phyloP scores from a whole-genome alignment of 2,329 filamentous ascomycete genomes.

The Curvularia sp. region DNA sequence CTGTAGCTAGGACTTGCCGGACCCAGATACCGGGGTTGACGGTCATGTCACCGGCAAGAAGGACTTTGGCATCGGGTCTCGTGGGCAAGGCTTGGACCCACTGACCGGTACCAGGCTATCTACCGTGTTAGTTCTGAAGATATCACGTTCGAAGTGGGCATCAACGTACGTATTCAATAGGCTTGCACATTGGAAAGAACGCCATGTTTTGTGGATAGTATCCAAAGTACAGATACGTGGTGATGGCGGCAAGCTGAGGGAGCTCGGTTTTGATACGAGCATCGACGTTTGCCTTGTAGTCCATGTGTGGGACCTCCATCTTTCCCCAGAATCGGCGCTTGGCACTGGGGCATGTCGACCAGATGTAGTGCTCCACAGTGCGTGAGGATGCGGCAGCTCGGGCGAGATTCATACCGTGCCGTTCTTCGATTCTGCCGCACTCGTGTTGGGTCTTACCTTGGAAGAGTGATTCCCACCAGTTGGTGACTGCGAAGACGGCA shows the following conservation, averaged over 20 bases:
- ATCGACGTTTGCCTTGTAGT: slow-evolving; percentile 54
- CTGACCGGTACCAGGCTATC: slow-evolving; percentile 26
- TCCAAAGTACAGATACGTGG: slow-evolving; percentile 40
- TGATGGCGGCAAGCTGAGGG: slow-evolving; percentile 36
- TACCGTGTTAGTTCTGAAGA: not conserved
- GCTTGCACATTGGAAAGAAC: slow-evolving; percentile 37
- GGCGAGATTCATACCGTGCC: slow-evolving; percentile 55
- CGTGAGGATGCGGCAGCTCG: slow-evolving; percentile 50
- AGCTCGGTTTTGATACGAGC: slow-evolving; percentile 51
- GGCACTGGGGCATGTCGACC: slow-evolving; percentile 55
- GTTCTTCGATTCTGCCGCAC: slow-evolving; percentile 50
- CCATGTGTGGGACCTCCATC: slow-evolving; percentile 52
- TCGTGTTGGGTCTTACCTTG: slow-evolving; percentile 41
- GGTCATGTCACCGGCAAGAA: slow-evolving; percentile 39
- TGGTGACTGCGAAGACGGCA: slow-evolving; percentile 52
- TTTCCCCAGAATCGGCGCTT: slow-evolving; percentile 44
- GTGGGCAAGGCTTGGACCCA: slow-evolving; percentile 38
- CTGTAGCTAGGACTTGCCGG: slow-evolving; percentile 33
- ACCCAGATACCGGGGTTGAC: slow-evolving; percentile 42
- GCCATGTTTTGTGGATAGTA: slow-evolving; percentile 45
- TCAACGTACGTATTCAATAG: slow-evolving; percentile 31
- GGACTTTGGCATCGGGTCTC: slow-evolving; percentile 32
- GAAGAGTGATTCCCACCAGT: slow-evolving; percentile 52
- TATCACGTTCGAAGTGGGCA: not conserved
- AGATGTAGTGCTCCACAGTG: slow-evolving; percentile 56